A percentile compares a stretch with the other conserved stretches of the same genome.
Evolutionary conservation across 2,329 filamentous ascomycete species (phyloP).

Genomic region (Colletotrichum paranaense): DNA sequence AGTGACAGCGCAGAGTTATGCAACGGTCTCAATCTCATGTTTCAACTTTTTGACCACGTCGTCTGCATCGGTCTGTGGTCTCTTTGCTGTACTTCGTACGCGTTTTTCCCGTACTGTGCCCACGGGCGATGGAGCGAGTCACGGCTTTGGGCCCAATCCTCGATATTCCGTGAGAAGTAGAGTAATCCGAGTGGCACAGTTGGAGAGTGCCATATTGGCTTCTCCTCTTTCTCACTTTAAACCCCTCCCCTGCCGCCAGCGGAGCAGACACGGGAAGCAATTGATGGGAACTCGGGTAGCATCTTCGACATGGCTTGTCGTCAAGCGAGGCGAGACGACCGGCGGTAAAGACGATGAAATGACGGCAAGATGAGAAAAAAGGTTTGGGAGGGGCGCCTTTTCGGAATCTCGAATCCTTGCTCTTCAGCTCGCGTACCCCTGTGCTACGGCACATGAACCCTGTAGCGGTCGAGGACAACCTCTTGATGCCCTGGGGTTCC

Average conservation of each 20-base stretch:
- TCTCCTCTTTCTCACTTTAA: background rate
- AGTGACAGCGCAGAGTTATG: background rate
- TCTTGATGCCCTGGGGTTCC: conserved; percentile 11
- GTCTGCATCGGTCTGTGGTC: background rate
- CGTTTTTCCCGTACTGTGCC: background rate
- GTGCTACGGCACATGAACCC: conserved; percentile 9
- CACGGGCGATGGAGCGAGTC: background rate
- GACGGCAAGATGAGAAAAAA: conserved; percentile 10
- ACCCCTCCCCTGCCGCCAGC: background rate
- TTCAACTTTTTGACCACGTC: background rate
- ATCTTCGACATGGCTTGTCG: conserved; percentile 19
- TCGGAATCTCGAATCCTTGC: conserved; percentile 24
- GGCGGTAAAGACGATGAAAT: conserved; percentile 6
- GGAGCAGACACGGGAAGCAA: background rate
- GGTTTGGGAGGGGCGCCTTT: background rate
- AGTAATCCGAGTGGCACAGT: conserved; percentile 16
- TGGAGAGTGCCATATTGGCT: background rate
- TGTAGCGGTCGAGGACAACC: conserved; percentile 3
- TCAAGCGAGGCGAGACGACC: conserved; percentile 20
- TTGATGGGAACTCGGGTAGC: background rate
- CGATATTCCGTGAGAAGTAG: background rate
- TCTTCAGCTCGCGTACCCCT: conserved; percentile 13
- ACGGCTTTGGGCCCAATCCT: background rate
- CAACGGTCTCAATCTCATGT: background rate
- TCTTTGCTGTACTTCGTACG: background rate